Evolutionary conservation across 495 filamentous ascomycete genomes (phyloP).

Genomic region (Sphaerosporella brunnea): DNA sequence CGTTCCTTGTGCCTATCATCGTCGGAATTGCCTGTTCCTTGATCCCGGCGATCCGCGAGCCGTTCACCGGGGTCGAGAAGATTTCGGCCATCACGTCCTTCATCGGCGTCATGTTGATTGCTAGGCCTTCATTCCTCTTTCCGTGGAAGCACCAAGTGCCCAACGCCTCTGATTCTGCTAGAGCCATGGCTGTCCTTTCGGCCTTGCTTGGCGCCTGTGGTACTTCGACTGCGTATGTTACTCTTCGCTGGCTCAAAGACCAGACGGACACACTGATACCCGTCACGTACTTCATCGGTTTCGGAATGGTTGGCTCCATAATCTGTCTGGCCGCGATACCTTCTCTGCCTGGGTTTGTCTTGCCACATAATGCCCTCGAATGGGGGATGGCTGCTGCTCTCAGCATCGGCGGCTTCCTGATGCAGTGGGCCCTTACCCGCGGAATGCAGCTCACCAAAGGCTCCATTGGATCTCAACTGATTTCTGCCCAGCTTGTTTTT

Average conservation of each 20-base stretch:
- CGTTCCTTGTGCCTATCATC: slow-evolving; percentile 63
- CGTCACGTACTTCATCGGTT: slow-evolving; percentile 69
- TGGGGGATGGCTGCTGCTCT: slow-evolving; percentile 56
- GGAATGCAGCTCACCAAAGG: slow-evolving; percentile 50
- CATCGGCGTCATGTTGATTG: slow-evolving; percentile 68
- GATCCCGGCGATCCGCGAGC: slow-evolving; percentile 48
- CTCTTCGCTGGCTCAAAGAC: slow-evolving; percentile 68
- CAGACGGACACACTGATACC: slow-evolving; percentile 70
- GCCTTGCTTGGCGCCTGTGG: slow-evolving; percentile 68
- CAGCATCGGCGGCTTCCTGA: slow-evolving; percentile 53
- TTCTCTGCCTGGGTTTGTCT: slow-evolving; percentile 38
- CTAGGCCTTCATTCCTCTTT: slow-evolving; percentile 46
- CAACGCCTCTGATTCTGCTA: slow-evolving; percentile 32
- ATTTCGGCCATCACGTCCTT: slow-evolving; percentile 58
- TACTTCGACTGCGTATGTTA: slow-evolving; percentile 55
- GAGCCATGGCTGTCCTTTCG: slow-evolving; percentile 50
- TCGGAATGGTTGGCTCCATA: slow-evolving; percentile 43
- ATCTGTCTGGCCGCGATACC: slow-evolving; percentile 29
- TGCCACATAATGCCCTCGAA: slow-evolving; percentile 46
- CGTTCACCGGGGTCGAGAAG: slow-evolving; percentile 64
- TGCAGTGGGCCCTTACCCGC: slow-evolving; percentile 71
- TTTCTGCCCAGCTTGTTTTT: slow-evolving; percentile 20
- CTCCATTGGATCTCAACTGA: slow-evolving; percentile 30
- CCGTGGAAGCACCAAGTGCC: background rate
- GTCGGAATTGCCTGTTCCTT: slow-evolving; percentile 66